These are phyloP conservation scores for Capsella bursapastoris DNA, from an alignment of 345 rosid genomes.

Conservation along the genomic window DNA sequence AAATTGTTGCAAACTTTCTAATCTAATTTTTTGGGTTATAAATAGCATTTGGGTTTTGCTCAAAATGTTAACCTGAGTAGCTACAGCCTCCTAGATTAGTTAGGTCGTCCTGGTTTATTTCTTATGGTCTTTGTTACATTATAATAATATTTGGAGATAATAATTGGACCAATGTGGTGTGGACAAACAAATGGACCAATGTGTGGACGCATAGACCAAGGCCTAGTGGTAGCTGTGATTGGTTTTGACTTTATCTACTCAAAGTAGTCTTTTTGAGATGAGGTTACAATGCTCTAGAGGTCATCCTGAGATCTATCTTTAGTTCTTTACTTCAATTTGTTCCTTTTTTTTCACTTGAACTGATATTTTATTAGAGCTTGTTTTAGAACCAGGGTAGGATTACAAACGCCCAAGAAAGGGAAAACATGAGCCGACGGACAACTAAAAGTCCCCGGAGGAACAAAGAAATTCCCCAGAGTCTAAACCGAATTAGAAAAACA, in stretches of 20 bases:
- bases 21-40: neutral
- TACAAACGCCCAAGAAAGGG: too few species aligned
- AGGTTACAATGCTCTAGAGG: too few species aligned
- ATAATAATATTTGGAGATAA: neutral
- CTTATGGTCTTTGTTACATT: neutral
- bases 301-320: too few species aligned
- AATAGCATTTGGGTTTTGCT: neutral
- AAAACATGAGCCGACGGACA: too few species aligned
- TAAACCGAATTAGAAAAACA: too few species aligned
- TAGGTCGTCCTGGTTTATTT: neutral
- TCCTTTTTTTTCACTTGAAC: too few species aligned
- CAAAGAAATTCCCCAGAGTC: too few species aligned
- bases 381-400: too few species aligned
- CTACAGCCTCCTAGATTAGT: neutral
- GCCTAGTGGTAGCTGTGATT: neutral
- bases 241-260: neutral
- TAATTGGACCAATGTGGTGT: neutral
- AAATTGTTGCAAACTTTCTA: neutral
- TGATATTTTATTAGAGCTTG: too few species aligned
- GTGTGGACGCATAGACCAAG: neutral
- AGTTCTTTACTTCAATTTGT: too few species aligned
- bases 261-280: too few species aligned
- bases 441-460: too few species aligned
- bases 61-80: neutral
- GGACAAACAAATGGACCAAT: neutral